phyloP scores from a whole-genome alignment of 768 basidiomycete species.

The Lactarius sanguifluus region DNA sequence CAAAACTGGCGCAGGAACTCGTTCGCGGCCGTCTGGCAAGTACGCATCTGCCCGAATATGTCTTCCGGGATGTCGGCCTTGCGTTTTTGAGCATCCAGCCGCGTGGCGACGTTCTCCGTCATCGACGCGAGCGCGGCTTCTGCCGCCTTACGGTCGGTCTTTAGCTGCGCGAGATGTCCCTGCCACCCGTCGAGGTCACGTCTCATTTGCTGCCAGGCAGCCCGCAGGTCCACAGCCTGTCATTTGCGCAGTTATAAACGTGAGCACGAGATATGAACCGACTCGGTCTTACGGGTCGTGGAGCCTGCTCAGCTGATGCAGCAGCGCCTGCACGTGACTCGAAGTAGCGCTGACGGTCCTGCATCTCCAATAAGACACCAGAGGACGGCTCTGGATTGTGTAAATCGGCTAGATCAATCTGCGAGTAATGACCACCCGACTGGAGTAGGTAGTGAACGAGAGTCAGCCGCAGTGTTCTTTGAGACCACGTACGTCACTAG shows the following conservation, averaged over 20 bases:
- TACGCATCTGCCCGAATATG: conserved; percentile 79
- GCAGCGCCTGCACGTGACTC: conserved; percentile 51
- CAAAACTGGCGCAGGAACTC: conserved; percentile 98
- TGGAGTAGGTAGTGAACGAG: conserved; percentile 10
- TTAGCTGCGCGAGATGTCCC: conserved; percentile 57
- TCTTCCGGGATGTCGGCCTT: conserved; percentile 80
- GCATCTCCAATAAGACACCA: conserved; percentile 84
- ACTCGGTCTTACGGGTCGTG: conserved; percentile 30
- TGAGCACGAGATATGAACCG: conserved; percentile 11
- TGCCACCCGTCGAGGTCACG: conserved; percentile 58
- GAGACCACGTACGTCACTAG: conserved; percentile 43
- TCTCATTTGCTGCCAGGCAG: conserved; percentile 49
- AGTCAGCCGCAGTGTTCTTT: background rate
- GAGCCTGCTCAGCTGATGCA: conserved; percentile 28
- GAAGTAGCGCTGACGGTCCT: conserved; percentile 80
- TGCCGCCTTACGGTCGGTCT: conserved; percentile 63
- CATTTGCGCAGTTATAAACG: conserved; percentile 14
- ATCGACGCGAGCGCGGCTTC: conserved; percentile 69
- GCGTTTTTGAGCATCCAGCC: conserved; percentile 61
- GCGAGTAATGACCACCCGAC: conserved; percentile 41
- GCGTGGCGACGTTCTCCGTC: conserved; percentile 77
- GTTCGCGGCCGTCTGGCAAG: conserved; percentile 89
- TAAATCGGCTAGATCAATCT: conserved; percentile 86
- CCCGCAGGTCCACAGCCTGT: conserved; percentile 49
- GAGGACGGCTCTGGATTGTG: conserved; percentile 61